Evolutionary conservation across 768 basidiomycete genomes (phyloP).

Genomic region (Russula abietina): DNA sequence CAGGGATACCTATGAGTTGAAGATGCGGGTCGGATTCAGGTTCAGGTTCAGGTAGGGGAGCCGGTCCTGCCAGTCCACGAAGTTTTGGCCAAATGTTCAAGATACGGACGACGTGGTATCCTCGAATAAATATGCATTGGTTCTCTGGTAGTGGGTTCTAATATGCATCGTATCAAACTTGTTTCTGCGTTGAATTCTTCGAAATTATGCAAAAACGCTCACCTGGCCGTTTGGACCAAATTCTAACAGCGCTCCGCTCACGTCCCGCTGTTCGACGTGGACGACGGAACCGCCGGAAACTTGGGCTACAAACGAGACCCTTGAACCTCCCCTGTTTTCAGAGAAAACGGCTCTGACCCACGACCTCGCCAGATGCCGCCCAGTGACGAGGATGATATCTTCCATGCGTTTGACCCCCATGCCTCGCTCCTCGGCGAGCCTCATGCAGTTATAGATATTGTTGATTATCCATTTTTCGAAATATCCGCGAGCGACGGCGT

Average conservation of each 20-base stretch:
- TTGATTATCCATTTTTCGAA: background rate
- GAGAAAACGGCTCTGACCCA: background rate
- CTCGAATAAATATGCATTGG: slow-evolving; percentile 1
- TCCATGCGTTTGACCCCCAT: background rate
- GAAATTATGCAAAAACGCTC: background rate
- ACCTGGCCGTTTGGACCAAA: background rate
- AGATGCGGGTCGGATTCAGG: background rate
- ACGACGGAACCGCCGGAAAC: background rate
- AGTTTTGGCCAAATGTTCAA: background rate
- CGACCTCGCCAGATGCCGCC: background rate
- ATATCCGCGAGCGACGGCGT: background rate
- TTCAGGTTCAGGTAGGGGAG: background rate
- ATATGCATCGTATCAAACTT: no score
- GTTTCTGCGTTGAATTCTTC: background rate
- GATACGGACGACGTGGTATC: background rate
- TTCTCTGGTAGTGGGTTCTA: background rate
- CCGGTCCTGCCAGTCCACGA: background rate
- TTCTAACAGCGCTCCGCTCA: background rate
- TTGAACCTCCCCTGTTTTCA: background rate
- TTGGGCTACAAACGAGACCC: background rate
- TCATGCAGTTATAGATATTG: background rate
- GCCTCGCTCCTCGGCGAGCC: background rate
- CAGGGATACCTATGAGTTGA: background rate
- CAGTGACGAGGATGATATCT: background rate
- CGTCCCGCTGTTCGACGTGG: background rate